Evolutionary conservation across 495 filamentous ascomycete genomes (phyloP).

Genomic region (Gamarada debralockiae): DNA sequence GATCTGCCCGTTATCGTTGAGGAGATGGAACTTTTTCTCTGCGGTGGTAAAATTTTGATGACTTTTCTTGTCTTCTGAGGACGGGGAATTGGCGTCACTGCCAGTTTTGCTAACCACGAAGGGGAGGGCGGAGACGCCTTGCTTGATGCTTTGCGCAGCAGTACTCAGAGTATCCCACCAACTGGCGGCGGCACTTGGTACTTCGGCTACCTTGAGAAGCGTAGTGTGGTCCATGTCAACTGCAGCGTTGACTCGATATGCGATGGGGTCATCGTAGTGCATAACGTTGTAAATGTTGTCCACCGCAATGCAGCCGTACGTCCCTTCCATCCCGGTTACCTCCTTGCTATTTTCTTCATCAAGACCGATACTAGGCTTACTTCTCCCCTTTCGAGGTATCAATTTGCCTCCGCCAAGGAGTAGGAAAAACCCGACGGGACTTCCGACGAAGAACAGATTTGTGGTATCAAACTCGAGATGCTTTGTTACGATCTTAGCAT

Average conservation of each 20-base stretch:
- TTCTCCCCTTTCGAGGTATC: conserved; percentile 67
- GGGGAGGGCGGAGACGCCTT: conserved; percentile 24
- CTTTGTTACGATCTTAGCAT: conserved; percentile 40
- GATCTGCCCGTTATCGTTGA: conserved; percentile 95
- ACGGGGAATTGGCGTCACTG: conserved; percentile 48
- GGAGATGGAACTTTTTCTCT: conserved; percentile 78
- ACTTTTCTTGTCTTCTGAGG: conserved; percentile 88
- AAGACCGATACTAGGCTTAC: conserved; percentile 68
- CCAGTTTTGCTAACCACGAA: conserved; percentile 15
- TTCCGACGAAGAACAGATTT: conserved; percentile 87
- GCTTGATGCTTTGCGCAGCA: conserved; percentile 53
- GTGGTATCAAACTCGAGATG: conserved; percentile 89
- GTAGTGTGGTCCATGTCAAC: conserved; percentile 77
- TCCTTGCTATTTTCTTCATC: conserved; percentile 55
- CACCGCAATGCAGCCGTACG: conserved; percentile 85
- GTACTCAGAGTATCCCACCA: conserved; percentile 64
- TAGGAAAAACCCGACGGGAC: conserved; percentile 89
- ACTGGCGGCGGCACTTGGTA: conserved; percentile 66
- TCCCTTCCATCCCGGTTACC: conserved; percentile 70
- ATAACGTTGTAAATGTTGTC: conserved; percentile 97
- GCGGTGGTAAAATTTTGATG: conserved; percentile 91
- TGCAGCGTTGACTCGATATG: conserved; percentile 87
- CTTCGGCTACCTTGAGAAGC: conserved; percentile 68
- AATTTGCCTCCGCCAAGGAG: conserved; percentile 78
- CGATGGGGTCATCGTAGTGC: conserved; percentile 63